These are phyloP conservation scores for Lactarius deliciosus DNA, from an alignment of 768 basidiomycete species.

Conservation along the genomic window DNA sequence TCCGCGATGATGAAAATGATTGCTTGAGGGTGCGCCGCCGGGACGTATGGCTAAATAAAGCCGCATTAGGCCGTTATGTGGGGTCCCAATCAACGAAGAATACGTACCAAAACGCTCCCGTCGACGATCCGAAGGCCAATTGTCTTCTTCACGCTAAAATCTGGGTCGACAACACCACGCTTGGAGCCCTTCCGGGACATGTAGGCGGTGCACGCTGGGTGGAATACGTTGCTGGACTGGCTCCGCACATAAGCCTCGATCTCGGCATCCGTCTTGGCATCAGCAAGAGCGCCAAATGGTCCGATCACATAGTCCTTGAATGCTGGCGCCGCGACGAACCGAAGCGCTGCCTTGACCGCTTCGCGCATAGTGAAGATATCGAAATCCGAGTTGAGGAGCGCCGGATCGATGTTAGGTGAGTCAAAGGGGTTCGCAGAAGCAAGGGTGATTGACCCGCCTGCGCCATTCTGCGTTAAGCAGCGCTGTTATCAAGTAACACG, in stretches of 20 bases:
- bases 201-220: constrained; percentile 40
- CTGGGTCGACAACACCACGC: constrained; percentile 45
- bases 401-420: constrained; percentile 34
- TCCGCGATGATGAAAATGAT: constrained; percentile 24
- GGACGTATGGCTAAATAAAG: constrained; percentile 21
- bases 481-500: not conserved
- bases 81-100: not conserved
- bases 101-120: constrained; percentile 28
- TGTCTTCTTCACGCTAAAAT: constrained; percentile 47
- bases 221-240: constrained; percentile 30
- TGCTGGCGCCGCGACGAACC: constrained; percentile 8
- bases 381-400: constrained; percentile 14
- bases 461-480: not conserved
- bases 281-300: not conserved
- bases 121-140: constrained; percentile 42
- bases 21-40: constrained; percentile 20
- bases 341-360: constrained; percentile 6
- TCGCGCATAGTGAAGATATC: constrained; percentile 15
- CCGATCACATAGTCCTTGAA: constrained; percentile 10
- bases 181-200: constrained; percentile 40
- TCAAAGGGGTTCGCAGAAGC: constrained; percentile 32
- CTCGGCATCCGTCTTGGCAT: constrained; percentile 24
- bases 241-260: constrained; percentile 29
- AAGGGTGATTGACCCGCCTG: constrained; percentile 32
- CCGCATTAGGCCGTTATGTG: not conserved